Base-by-base conservation (phyloP, 495 filamentous ascomycete species). In the Daldinia bambusicola region DNA sequence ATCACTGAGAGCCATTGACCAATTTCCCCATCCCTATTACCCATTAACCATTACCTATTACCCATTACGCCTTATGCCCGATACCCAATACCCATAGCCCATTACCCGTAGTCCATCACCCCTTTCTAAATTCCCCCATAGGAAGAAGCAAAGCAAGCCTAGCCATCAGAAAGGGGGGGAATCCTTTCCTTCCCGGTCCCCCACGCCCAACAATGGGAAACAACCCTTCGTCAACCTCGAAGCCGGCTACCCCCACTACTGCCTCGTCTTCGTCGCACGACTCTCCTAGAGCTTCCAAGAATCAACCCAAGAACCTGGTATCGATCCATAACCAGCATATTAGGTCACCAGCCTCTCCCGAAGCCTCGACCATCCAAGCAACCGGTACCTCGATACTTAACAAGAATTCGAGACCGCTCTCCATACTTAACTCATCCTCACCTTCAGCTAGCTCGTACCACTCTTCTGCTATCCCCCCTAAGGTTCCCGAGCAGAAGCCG, bases 321-420 rank as follows among this genome's bases (percentile, higher is more conserved):
- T 76, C 75, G 32, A 69, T 74, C 72, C 72, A 74, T 50, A 75
- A 67, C 61, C 70, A 62, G 45, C 72, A 75, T 51, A 73, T 70
- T 76, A 83, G 68, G 77, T 79, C 67, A 80, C 84, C 71, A 70
- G 84, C 83, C 51, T 84, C 85, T 31, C 84, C 84, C 60, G 84
- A 87, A 75, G 78, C 84, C 20, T 87, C 84, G 57, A 76, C 83
- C 68, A 81, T 83, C 55, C 84, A 86, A 74, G 86, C 84, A 57
- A 84, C 84, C 69, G 86, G 84, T 73, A 81, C 83, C 31, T 82
- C 75, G 65, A 75, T 77, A 61, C 71, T 79, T 71, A 81, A 80
- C 67, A 82, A 82, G 32, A 78, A 68, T 67, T 77, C 64, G 74
- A 78, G 52, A 61, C 77, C 71, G 66, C 73, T 78, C 45, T 76